Percentiles rank a stretch among this genome's conserved stretches.
These are phyloP conservation scores for Hyparrhenia diplandra DNA, from an alignment of 176 grass and related monocot species.

Conservation along the genomic window DNA sequence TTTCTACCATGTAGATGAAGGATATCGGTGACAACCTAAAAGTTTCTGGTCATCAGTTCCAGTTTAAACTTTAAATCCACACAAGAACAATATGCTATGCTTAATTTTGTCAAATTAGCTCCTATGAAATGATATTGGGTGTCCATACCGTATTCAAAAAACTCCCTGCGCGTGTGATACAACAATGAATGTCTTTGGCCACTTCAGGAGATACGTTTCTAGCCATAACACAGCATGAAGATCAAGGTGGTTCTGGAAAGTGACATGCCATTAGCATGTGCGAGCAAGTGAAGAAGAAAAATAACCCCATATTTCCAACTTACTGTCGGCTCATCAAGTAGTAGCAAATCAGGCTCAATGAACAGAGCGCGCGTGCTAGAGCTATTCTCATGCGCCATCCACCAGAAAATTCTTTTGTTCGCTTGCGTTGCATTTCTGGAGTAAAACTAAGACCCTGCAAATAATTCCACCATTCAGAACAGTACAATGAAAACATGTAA, in stretches of 20 bases:
- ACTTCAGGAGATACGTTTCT: constrained; percentile 85
- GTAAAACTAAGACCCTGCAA: constrained; percentile 97
- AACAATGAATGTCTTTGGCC: constrained; percentile 98
- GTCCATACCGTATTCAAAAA: constrained; percentile 84
- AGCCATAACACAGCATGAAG: constrained; percentile 97
- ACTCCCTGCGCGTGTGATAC: constrained; percentile 96
- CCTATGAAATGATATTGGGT: background rate
- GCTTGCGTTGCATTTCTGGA: constrained; percentile 85
- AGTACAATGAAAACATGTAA: constrained; percentile 12
- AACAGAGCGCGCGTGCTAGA: constrained; percentile 90
- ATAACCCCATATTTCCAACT: background rate
- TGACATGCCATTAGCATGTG: constrained; percentile 19
- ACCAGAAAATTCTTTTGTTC: constrained; percentile 87
- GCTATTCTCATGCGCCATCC: constrained; percentile 99
- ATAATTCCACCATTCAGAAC: constrained; percentile 15
- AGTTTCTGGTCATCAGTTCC: constrained; percentile 12
- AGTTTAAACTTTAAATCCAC: background rate
- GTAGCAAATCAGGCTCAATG: constrained; percentile 93
- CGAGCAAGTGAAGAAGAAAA: background rate
- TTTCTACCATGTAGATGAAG: constrained; percentile 87
- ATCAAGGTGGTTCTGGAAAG: constrained; percentile 95
- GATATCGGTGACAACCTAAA: constrained; percentile 92
- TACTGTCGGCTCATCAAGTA: constrained; percentile 98
- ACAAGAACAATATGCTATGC: background rate
- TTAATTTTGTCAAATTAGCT: constrained; percentile 13